Evolutionary conservation across 352 stramenopile species (phyloP).

Genomic region (Phytophthora ramorum): DNA sequence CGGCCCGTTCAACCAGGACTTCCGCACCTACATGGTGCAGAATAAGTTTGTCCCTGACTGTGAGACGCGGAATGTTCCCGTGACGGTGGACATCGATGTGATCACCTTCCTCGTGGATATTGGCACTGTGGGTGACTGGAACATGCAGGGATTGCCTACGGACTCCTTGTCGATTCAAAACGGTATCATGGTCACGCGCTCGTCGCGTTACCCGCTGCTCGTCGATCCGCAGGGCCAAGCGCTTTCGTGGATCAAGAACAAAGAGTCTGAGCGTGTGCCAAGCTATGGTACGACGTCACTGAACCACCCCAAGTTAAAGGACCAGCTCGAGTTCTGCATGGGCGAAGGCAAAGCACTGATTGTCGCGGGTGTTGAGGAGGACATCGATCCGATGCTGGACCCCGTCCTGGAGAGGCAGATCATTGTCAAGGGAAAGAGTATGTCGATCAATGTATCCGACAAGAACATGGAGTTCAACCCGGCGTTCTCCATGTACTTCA

Average conservation of each 20-base stretch:
- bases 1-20: conserved; percentile 98
- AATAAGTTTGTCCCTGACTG: conserved; percentile 97
- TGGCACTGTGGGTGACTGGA: conserved; percentile 98
- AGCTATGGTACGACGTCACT: conserved; percentile 95
- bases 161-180: conserved; percentile 98
- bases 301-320: conserved; percentile 97
- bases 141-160: conserved; percentile 97
- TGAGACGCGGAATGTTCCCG: conserved; percentile 90
- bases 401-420: conserved; percentile 98
- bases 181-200: conserved; percentile 98
- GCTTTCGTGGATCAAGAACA: conserved; percentile 97
- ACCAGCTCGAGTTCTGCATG: conserved; percentile 99
- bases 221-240: conserved; percentile 98
- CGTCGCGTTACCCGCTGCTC: conserved; percentile 95
- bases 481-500: conserved; percentile 99
- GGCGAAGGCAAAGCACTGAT: conserved; percentile 95
- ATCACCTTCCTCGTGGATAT: conserved; percentile 98
- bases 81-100: conserved; percentile 96
- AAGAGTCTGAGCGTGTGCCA: conserved; percentile 94
- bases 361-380: conserved; percentile 96
- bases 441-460: conserved; percentile 98
- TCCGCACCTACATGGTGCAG: conserved; percentile 96
- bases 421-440: conserved; percentile 95
- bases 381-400: conserved; percentile 99
- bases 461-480: conserved; percentile 99